Evolutionary conservation across 768 basidiomycete species (phyloP).

Genomic region (Leucosporidium scottii): DNA sequence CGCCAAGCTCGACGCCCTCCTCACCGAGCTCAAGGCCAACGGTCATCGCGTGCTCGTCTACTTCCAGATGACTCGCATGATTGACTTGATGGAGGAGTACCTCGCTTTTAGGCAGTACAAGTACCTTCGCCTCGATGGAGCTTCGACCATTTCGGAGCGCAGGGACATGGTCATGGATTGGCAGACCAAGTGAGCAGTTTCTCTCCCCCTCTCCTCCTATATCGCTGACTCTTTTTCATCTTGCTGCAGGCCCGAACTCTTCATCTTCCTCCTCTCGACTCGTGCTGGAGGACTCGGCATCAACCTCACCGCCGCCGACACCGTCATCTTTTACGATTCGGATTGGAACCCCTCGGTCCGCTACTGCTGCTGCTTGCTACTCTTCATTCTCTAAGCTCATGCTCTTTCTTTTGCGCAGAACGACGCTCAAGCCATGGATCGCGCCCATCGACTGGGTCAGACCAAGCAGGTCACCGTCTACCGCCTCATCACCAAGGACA

Average conservation of each 20-base stretch:
- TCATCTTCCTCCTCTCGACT: conserved; percentile 80
- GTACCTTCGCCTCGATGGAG: conserved; percentile 43
- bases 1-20: conserved; percentile 75
- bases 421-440: conserved; percentile 76
- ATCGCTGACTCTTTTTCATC: not conserved
- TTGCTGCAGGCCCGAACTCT: conserved; percentile 71
- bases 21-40: conserved; percentile 82
- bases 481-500: conserved; percentile 61
- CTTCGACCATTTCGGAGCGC: conserved; percentile 88
- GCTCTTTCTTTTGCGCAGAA: conserved; percentile 54
- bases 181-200: conserved; percentile 73
- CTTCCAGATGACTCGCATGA: conserved; percentile 99
- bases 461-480: conserved; percentile 68
- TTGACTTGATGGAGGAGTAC: conserved; percentile 98
- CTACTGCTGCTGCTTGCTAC: not conserved
- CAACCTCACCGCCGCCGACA: conserved; percentile 42
- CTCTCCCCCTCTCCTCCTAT: not conserved
- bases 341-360: conserved; percentile 75
- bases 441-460: conserved; percentile 91
- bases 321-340: conserved; percentile 87
- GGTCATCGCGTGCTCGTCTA: conserved; percentile 93
- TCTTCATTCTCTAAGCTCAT: not conserved
- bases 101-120: conserved; percentile 75
- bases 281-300: conserved; percentile 83
- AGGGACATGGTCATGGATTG: conserved; percentile 99